phyloP scores from a whole-genome alignment of 495 filamentous ascomycete genomes.

The Penicillium daleae region DNA sequence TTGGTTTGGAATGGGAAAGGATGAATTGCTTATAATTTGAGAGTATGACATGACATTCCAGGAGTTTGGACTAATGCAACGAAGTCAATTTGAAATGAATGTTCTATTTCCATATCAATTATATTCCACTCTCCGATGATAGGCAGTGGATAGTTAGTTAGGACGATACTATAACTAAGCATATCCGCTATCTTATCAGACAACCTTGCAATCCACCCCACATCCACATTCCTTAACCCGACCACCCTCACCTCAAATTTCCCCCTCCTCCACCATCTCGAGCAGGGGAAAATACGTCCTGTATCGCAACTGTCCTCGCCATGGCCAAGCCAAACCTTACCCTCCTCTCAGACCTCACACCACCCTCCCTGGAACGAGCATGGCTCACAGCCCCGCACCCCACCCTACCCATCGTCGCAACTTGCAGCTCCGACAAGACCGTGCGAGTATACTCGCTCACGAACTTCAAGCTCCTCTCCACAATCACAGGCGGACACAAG shows the following conservation, averaged over 20 bases:
- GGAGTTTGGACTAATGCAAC: background rate
- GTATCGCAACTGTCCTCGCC: background rate
- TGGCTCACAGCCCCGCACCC: constrained; percentile 89
- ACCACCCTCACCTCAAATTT: constrained; percentile 17
- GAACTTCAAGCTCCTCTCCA: constrained; percentile 75
- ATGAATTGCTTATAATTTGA: background rate
- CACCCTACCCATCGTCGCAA: constrained; percentile 83
- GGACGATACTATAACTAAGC: background rate
- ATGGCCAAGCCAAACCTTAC: constrained; percentile 20
- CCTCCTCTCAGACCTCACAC: constrained; percentile 47
- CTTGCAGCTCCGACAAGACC: constrained; percentile 80
- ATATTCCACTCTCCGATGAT: background rate
- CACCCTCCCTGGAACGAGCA: constrained; percentile 73
- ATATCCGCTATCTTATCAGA: constrained; percentile 15
- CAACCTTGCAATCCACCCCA: constrained; percentile 9
- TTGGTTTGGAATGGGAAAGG: background rate
- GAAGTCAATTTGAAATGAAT: background rate
- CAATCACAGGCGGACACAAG: constrained; percentile 85
- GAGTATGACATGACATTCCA: background rate
- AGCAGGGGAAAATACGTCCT: background rate
- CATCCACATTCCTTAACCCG: constrained; percentile 5
- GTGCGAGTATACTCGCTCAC: constrained; percentile 86
- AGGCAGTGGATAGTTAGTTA: background rate
- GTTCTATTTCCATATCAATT: background rate
- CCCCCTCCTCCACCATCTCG: constrained; percentile 10